Evolutionary conservation across 192 early-diverging fungal species (phyloP), one percentile per base, ranked within the genome.

Genomic region (Mortierella claussenii): DNA sequence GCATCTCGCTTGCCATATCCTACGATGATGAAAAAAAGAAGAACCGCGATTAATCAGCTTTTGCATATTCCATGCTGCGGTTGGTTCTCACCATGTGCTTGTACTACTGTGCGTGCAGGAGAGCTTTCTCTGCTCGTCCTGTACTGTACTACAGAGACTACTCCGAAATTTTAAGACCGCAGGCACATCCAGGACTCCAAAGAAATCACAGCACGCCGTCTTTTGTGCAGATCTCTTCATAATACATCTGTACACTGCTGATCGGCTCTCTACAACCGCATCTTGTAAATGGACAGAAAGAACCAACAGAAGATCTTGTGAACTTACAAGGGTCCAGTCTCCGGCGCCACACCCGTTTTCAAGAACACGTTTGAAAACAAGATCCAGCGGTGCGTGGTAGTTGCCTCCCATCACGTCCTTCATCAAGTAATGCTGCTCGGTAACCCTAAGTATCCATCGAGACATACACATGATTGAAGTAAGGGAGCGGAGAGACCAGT

Each of bases 341-440:
- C 69, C 69, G 0, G 69, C 69, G 6, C 69, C 69, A 21, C 69
- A 71, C 15, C 60, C 69, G 36, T 71, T 71, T 23, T 71, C 69
- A 24, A 71, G 42, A 11, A 71, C 69, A 12, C 60, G 53, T 15
- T 71, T 71, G 45, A 80, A 75, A 13, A 48, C 20, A 6, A 75
- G 55, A 26, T 69, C 66, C 23, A 80, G 51, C 4, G 79, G 66
- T 0, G 66, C 45, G 57, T 67, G 67, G 43, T 65, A 80, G 62
- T 75, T 74, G n/a, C 66, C 61, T 9, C 44, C 61, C 66, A 73
- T 69, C 20, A 75, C 58, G 54, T 75, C 63, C 55, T 75, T 74
- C 53, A 59, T 58, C 34, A 80, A 31, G 56, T 62, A 80, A 33
- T 80, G 79, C 45, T 68, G 64, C 6, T 71, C 69, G 0, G 69